Conservation (phyloP, 345 rosid species). For the Hibiscus mutabilis region DNA sequence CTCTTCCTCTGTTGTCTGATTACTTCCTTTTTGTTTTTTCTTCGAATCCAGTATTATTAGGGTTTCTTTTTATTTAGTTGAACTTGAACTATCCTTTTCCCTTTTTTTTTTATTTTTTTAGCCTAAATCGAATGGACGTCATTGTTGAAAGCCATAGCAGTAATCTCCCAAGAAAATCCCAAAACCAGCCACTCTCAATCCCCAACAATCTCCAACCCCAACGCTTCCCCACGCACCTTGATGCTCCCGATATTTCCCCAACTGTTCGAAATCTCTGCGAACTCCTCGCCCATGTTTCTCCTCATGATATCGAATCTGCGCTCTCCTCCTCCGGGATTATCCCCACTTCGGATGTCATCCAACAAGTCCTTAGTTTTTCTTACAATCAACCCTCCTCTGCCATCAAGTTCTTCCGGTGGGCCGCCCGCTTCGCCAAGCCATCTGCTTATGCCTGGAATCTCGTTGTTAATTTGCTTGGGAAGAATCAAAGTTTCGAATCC, state of each 20-base stretch:
- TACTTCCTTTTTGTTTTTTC: neutral
- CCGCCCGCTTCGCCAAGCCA: constrained; percentile 26
- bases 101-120: neutral
- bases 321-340: constrained; percentile 29
- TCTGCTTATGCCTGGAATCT: constrained; percentile 39
- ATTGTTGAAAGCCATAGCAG: neutral
- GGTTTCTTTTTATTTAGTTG: neutral
- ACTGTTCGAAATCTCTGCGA: constrained; percentile 28
- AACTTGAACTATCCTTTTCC: neutral
- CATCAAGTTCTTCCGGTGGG: constrained; percentile 50
- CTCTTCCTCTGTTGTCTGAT: neutral
- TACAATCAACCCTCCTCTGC: constrained; percentile 34
- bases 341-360: constrained; percentile 28
- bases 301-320: constrained; percentile 28
- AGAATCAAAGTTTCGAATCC: constrained; percentile 37
- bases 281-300: constrained; percentile 24
- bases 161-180: neutral
- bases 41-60: neutral
- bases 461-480: constrained; percentile 55
- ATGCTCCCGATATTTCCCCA: constrained; percentile 25
- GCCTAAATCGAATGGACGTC: neutral
- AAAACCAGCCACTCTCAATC: constrained; percentile 2
- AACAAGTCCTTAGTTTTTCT: constrained; percentile 38
- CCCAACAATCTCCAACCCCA: constrained; percentile 15
- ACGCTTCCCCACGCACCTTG: constrained; percentile 22